phyloP scores from a whole-genome alignment of 2,329 filamentous ascomycete species.

The Beauveria sp. region DNA sequence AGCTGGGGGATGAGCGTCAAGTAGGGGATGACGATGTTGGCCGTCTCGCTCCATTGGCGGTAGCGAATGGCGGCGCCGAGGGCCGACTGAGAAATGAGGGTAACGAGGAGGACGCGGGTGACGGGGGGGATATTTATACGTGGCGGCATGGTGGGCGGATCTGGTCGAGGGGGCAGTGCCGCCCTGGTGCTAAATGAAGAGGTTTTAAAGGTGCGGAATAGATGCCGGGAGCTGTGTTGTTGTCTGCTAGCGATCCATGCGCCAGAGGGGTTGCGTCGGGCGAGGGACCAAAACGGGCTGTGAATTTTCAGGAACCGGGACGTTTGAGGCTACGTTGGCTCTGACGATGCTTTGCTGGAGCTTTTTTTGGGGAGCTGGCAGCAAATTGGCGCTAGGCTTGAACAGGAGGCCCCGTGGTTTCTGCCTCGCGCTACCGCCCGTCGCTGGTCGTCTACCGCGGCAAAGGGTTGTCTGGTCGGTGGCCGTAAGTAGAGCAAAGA shows the following conservation, averaged over 20 bases:
- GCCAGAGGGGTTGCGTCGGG: neutral
- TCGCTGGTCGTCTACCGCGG: neutral
- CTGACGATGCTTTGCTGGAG: neutral
- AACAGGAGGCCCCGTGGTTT: neutral
- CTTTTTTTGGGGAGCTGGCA: neutral
- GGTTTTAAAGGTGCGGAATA: too few species aligned
- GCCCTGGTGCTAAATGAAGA: too few species aligned
- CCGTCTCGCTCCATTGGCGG: constrained; percentile 56
- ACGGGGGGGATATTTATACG: constrained; percentile 90
- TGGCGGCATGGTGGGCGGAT: constrained; percentile 53
- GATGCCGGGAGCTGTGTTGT: neutral
- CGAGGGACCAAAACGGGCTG: too few species aligned
- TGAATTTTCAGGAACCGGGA: neutral
- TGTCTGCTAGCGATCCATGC: neutral
- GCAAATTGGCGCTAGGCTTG: neutral
- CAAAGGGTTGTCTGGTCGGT: neutral
- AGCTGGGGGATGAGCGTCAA: constrained; percentile 77
- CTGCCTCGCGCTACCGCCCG: neutral
- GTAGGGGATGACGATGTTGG: constrained; percentile 70
- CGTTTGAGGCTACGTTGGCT: neutral
- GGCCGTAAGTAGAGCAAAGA: neutral
- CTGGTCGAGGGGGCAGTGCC: neutral
- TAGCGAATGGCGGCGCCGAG: constrained; percentile 75
- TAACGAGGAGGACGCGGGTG: constrained; percentile 72
- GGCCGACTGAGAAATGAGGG: constrained; percentile 68